These are phyloP conservation scores for Sphagnum fallax DNA, from an alignment of 228 moss, liverwort and hornwort genomes.

Conservation along the genomic window DNA sequence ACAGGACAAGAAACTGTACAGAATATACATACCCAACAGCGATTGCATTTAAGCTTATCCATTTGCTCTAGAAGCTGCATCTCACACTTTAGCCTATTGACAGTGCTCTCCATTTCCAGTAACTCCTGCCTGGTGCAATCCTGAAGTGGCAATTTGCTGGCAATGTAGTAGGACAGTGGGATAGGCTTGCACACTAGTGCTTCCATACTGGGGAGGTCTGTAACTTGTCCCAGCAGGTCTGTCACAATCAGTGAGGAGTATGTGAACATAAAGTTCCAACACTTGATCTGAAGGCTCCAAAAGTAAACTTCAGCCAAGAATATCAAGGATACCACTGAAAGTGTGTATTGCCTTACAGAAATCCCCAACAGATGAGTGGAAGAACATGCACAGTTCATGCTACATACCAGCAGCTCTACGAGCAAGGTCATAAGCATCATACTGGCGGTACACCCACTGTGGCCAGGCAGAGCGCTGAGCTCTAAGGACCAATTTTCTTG, in stretches of 20 bases:
- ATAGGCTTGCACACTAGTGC: conserved; percentile 52
- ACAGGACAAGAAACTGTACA: not conserved
- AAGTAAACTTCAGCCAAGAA: not conserved
- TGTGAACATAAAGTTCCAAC: not conserved
- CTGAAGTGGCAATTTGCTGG: conserved; percentile 89
- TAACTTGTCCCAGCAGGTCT: conserved; percentile 90
- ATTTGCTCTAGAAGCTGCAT: conserved; percentile 83
- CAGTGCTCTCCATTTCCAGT: conserved; percentile 75
- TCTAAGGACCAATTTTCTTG: conserved; percentile 56
- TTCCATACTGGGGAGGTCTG: conserved; percentile 78
- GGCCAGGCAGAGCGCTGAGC: conserved; percentile 82
- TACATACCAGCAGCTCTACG: conserved; percentile 80
- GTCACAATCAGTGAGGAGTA: conserved; percentile 4
- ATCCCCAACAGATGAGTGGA: not conserved
- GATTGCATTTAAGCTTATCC: conserved; percentile 80
- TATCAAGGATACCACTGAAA: not conserved
- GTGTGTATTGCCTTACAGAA: not conserved
- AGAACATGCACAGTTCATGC: not conserved
- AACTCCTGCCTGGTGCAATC: conserved; percentile 94
- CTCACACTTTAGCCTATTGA: conserved; percentile 78
- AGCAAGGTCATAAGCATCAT: conserved; percentile 77
- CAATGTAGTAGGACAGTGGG: conserved; percentile 78
- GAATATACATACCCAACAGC: conserved; percentile 44
- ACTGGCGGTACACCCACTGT: conserved; percentile 97
- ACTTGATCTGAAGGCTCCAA: not conserved